A percentile compares a stretch with the other conserved stretches of the same genome.
Conservation (phyloP, 2,329 filamentous ascomycete species). For the Arthrobotrys pseudoclavata region DNA sequence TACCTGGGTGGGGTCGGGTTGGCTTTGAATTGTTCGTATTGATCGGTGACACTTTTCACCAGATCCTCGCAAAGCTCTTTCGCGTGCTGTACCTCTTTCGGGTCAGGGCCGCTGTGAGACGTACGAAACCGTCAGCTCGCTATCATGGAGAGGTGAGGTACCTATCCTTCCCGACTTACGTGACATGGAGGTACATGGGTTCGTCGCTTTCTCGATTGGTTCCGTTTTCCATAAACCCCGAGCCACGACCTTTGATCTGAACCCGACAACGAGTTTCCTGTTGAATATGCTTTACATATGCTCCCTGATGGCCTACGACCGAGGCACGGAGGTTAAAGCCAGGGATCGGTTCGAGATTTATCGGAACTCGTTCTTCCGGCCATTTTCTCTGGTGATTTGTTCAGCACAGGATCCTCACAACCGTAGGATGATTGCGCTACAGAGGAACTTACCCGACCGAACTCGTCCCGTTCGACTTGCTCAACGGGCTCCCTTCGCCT, state of each 20-base stretch:
- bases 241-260: conserved; percentile 96
- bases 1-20: conserved; percentile 78
- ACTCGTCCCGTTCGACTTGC: conserved; percentile 88
- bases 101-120: conserved; percentile 81
- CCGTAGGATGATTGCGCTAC: conserved; percentile 6
- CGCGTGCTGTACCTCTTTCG: conserved; percentile 85
- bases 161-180: conserved; percentile 73
- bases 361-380: conserved; percentile 95
- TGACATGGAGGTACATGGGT: conserved; percentile 95
- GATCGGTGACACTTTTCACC: conserved; percentile 84
- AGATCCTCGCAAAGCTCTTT: conserved; percentile 91
- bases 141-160: neutral
- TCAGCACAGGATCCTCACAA: conserved; percentile 54
- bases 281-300: conserved; percentile 98
- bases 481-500: conserved; percentile 82
- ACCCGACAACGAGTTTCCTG: conserved; percentile 94
- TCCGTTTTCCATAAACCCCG: conserved; percentile 89
- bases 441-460: conserved; percentile 77
- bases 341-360: conserved; percentile 88
- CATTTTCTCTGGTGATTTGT: conserved; percentile 82
- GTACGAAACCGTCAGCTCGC: conserved; percentile 64
- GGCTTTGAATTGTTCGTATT: conserved; percentile 92
- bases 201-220: conserved; percentile 94
- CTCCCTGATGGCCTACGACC: conserved; percentile 92
- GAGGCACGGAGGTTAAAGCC: conserved; percentile 97